These are phyloP conservation scores for Salvia rosmarinus DNA, from an alignment of 257 asterid genomes.

Conservation along the genomic window DNA sequence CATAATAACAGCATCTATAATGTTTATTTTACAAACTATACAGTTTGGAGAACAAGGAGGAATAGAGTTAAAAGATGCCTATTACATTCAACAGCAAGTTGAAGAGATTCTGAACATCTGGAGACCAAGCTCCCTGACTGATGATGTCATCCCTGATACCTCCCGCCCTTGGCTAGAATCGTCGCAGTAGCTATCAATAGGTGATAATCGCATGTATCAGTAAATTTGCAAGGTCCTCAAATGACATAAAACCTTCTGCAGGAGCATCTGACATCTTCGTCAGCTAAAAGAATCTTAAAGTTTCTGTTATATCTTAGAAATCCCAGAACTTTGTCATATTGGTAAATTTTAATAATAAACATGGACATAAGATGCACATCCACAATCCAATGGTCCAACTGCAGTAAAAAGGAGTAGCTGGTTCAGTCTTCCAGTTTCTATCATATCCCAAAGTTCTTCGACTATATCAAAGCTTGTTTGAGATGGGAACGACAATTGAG, in stretches of 20 bases:
- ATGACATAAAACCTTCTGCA: not conserved
- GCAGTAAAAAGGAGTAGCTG: not conserved
- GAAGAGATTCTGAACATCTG: not conserved
- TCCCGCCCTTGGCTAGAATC: not conserved
- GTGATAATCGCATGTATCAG: conserved; percentile 42
- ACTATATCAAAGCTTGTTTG: not conserved
- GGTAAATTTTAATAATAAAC: not conserved
- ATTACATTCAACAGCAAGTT: not conserved
- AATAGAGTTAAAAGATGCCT: not conserved
- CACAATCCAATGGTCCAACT: not conserved
- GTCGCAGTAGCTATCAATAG: not conserved
- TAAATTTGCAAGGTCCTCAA: not conserved
- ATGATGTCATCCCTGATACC: not conserved
- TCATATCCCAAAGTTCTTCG: not conserved
- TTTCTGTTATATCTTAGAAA: not conserved
- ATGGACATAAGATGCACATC: not conserved
- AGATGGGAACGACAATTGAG: not conserved
- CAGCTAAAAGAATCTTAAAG: not conserved
- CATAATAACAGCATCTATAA: not conserved
- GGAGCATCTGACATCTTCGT: not conserved
- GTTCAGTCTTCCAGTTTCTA: not conserved
- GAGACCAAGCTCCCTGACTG: not conserved
- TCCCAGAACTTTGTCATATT: not conserved
- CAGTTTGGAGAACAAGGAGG: not conserved
- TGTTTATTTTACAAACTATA: conserved; percentile 4